Percentiles rank a stretch among this genome's conserved stretches.
phyloP scores from a whole-genome alignment of 805 yeast species.

The Soucietia sequanensis region DNA sequence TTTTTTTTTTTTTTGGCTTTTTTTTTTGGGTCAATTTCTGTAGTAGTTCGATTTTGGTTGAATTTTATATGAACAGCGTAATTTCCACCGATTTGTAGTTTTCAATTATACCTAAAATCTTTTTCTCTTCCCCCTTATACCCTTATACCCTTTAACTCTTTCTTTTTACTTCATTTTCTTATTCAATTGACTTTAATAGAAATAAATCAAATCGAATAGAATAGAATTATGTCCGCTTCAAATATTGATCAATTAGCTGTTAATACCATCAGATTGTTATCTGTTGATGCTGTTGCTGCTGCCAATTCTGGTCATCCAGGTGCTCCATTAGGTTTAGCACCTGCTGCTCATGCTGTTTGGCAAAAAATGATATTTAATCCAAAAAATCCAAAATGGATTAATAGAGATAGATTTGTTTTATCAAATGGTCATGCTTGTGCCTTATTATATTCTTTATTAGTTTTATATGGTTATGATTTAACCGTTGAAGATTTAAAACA shows the following conservation, averaged over 20 bases:
- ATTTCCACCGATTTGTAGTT: no score
- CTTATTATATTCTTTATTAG: constrained; percentile 78
- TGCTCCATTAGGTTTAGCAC: constrained; percentile 98
- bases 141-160: neutral
- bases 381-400: constrained; percentile 86
- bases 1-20: no score
- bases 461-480: constrained; percentile 79
- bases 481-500: constrained; percentile 81
- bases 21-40: no score
- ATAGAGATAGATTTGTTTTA: constrained; percentile 92
- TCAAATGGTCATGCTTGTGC: constrained; percentile 98
- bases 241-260: constrained; percentile 70
- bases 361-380: constrained; percentile 84
- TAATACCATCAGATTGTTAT: constrained; percentile 83
- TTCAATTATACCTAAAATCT: no score
- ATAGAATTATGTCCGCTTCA: constrained; percentile 14
- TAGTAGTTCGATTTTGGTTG: no score
- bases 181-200: neutral
- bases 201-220: no score
- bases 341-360: constrained; percentile 88
- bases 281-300: constrained; percentile 82
- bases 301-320: constrained; percentile 99
- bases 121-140: no score
- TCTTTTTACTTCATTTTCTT: constrained; percentile 4
- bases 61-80: no score